Percentiles rank a stretch among this genome's conserved stretches.
Evolutionary conservation across 805 yeast genomes (phyloP).

Genomic region (Candida glaebosa): DNA sequence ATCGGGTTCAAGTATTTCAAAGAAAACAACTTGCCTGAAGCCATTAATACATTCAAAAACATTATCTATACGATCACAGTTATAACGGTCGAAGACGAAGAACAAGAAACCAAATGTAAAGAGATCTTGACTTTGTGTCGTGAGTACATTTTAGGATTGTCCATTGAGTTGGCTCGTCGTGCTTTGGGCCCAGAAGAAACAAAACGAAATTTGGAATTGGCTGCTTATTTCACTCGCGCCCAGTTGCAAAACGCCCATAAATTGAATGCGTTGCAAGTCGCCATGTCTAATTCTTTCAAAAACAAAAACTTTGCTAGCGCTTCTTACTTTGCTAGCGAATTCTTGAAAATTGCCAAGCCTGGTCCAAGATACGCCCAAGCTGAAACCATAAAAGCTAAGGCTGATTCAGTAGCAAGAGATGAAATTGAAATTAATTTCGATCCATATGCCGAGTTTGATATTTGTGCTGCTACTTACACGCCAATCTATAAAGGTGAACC

Average conservation of each 20-base stretch:
- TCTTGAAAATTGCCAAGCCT: conserved; percentile 60
- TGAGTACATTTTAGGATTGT: conserved; percentile 88
- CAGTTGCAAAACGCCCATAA: conserved; percentile 80
- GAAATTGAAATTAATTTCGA: conserved; percentile 90
- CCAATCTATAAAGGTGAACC: conserved; percentile 84
- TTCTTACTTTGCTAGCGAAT: conserved; percentile 82
- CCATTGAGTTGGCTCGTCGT: conserved; percentile 89
- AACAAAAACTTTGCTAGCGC: conserved; percentile 86
- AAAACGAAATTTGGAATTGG: conserved; percentile 88
- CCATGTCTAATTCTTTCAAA: conserved; percentile 89
- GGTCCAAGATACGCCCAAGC: conserved; percentile 92
- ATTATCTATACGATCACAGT: conserved; percentile 75
- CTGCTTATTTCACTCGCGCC: conserved; percentile 91
- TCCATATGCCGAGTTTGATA: conserved; percentile 84
- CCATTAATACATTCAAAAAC: conserved; percentile 74
- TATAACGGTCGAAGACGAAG: conserved; percentile 65
- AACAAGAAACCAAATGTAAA: conserved; percentile 71
- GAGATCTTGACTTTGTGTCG: conserved; percentile 72
- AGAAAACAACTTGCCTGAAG: conserved; percentile 76
- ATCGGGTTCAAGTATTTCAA: conserved; percentile 82
- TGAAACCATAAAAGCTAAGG: conserved; percentile 69
- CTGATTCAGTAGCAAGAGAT: conserved; percentile 80
- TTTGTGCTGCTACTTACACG: conserved; percentile 82
- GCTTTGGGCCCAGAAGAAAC: conserved; percentile 64
- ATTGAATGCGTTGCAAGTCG: conserved; percentile 86